A percentile compares a stretch with the other conserved stretches of the same genome.
Evolutionary conservation across 305 asterid genomes (phyloP).

Genomic region (Solanum chacoense): DNA sequence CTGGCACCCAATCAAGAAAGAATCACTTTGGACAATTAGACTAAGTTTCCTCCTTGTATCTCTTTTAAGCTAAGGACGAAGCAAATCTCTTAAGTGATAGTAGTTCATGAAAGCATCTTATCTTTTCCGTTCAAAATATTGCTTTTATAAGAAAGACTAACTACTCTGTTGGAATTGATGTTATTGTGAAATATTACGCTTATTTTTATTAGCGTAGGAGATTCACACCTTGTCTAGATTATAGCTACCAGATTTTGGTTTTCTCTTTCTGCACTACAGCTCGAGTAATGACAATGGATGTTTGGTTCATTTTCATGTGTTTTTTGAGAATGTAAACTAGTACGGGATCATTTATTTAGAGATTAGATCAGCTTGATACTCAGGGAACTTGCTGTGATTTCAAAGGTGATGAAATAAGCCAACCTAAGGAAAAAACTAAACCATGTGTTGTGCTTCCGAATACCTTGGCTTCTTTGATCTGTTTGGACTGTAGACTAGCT

Average conservation of each 20-base stretch:
- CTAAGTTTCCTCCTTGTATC: neutral
- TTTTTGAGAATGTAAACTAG: neutral
- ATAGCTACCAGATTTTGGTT: neutral
- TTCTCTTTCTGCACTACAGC: neutral
- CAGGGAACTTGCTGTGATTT: neutral
- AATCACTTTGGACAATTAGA: neutral
- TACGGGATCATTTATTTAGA: neutral
- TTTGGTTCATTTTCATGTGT: neutral
- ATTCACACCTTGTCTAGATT: neutral
- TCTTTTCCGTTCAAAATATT: neutral
- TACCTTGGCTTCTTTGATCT: neutral
- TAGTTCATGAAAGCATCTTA: neutral
- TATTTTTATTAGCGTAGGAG: neutral
- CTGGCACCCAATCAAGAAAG: neutral
- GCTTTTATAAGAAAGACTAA: neutral
- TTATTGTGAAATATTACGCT: neutral
- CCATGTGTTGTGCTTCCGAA: neutral
- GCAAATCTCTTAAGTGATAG: neutral
- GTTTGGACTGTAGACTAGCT: neutral
- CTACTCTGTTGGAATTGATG: neutral
- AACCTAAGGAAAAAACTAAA: neutral
- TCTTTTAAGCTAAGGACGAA: neutral
- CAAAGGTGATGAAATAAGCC: neutral
- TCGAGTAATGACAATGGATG: neutral
- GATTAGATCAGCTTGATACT: neutral